Base-by-base conservation (phyloP, 345 rosid species). In the Brassica nigra region DNA sequence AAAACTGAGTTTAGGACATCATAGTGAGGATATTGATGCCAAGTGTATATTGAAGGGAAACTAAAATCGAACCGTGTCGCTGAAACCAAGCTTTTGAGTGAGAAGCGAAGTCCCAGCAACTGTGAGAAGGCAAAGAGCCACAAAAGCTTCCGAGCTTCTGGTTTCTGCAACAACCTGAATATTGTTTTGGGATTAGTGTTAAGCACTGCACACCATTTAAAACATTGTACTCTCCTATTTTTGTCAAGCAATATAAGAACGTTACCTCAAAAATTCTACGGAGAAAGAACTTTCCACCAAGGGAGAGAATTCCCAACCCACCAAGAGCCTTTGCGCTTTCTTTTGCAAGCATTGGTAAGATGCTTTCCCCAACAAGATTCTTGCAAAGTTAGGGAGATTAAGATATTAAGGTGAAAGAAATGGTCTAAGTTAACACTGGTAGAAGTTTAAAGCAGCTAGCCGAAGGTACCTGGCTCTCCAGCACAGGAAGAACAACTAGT, bases 121-220 rank as follows among this genome's bases (percentile, higher is more conserved):
- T 1, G 96, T 95, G 69, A 95, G 87, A 82, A 95, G 89, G 85
- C 94, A 95, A 72, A 95, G 94, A 70, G 98, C 98, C 76, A 95
- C 92, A 85, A 95, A 93, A 66, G 97, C 99, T 81, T 95, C 97
- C 11, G 97, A 87, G 85, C 99, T 93, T 82, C 98, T 90, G 74
- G 97, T 85, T 87, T 92, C 99, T 78, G 96, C 97, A 76, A 95
- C 96, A 84, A 93, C 89, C 98, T 95, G 87, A 74, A 83, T 30
- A 70, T 87, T 70, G 74, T 78, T 73, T 73, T 36, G 66, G 75
- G 71, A 58, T 78, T 69, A 70, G 73, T 65, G 78, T 65, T 80
- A 83, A 79, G 69, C 77, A 34, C 75, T 66, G 70, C 65, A 86
- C 76, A 86, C 76, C 23, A 73, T 34, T 73, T 47, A 70, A 74